A percentile compares a stretch with the other conserved stretches of the same genome.
phyloP scores from a whole-genome alignment of 148 eudicot genomes.

The Camellia japonica region DNA sequence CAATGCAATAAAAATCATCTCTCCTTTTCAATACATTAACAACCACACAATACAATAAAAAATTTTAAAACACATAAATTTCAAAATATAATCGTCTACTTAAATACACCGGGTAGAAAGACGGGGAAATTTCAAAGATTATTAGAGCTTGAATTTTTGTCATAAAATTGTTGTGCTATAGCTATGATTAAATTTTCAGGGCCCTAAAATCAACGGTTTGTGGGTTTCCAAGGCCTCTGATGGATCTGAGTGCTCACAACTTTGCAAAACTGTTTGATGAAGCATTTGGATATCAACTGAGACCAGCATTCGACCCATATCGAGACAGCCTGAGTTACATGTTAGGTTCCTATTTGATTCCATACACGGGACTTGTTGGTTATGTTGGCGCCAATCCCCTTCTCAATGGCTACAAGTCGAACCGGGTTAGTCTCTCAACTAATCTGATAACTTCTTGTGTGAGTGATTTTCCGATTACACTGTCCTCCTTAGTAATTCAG shows the following conservation, averaged over 20 bases:
- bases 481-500: no score
- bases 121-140: no score
- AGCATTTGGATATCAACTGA: slow-evolving; percentile 51
- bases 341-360: slow-evolving; percentile 54
- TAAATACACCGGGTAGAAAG: no score
- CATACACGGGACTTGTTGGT: slow-evolving; percentile 69
- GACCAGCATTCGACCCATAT: slow-evolving; percentile 83
- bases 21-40: no score
- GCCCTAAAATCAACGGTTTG: slow-evolving; percentile 53
- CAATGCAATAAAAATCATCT: no score
- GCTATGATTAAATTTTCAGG: slow-evolving; percentile 34
- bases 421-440: slow-evolving; percentile 43
- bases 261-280: slow-evolving; percentile 49
- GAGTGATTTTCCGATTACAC: no score
- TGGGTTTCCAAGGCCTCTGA: slow-evolving; percentile 64
- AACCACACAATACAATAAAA: no score
- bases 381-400: slow-evolving; percentile 71
- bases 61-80: no score
- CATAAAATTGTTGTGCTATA: not conserved
- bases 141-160: no score
- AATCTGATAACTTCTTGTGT: no score
- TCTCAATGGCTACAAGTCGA: slow-evolving; percentile 37
- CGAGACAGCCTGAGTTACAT: slow-evolving; percentile 58
- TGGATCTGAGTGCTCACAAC: slow-evolving; percentile 48
- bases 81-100: no score